Evolutionary conservation across 768 basidiomycete genomes (phyloP).

Genomic region (Pleurotus cornucopiae): DNA sequence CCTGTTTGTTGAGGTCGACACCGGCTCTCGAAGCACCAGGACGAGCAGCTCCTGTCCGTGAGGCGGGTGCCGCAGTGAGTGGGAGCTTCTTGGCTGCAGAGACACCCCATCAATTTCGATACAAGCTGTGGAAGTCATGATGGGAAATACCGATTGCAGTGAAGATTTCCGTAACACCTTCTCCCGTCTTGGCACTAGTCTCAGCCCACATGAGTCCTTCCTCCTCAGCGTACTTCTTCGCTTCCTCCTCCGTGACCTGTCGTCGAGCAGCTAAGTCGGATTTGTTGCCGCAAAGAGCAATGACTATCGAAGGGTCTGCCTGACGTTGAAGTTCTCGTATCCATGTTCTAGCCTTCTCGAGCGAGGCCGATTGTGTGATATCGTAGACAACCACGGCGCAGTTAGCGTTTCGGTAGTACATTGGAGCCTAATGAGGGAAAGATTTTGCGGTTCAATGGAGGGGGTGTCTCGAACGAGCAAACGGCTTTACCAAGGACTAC

Average conservation of each 20-base stretch:
- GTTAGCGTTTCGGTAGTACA: conserved; percentile 96
- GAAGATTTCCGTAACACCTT: conserved; percentile 84
- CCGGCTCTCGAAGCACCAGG: conserved; percentile 51
- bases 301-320: conserved; percentile 95
- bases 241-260: conserved; percentile 84
- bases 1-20: conserved; percentile 79
- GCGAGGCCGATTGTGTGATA: conserved; percentile 86
- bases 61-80: conserved; percentile 66
- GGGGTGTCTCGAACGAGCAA: not conserved
- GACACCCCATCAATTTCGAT: conserved; percentile 5
- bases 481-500: conserved; percentile 35
- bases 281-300: conserved; percentile 96
- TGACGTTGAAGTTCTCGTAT: conserved; percentile 95
- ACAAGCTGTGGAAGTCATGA: no score
- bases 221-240: conserved; percentile 88
- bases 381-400: conserved; percentile 96
- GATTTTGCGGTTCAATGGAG: conserved; percentile 2
- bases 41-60: conserved; percentile 50
- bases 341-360: conserved; percentile 96
- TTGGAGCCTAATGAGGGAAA: conserved; percentile 65
- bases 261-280: conserved; percentile 80
- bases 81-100: conserved; percentile 81
- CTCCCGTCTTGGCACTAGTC: conserved; percentile 86
- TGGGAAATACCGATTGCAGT: conserved; percentile 68
- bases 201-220: conserved; percentile 93